phyloP scores from a whole-genome alignment of 768 basidiomycete species.

The Lyophyllum shimeji region DNA sequence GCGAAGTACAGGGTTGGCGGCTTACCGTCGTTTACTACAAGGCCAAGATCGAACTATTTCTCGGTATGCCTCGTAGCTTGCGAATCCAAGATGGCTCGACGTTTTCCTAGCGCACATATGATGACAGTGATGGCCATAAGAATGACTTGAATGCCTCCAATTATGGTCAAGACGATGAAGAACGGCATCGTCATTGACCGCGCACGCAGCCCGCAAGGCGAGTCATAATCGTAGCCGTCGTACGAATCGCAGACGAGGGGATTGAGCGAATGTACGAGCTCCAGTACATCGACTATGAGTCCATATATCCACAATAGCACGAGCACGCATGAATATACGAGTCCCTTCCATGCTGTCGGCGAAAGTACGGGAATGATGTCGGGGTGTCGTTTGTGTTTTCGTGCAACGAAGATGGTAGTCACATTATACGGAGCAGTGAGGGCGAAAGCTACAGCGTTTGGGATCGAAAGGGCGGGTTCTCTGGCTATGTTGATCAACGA shows the following conservation, averaged over 20 bases:
- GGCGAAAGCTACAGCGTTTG: conserved; percentile 5
- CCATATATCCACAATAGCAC: conserved; percentile 3
- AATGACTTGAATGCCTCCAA: conserved; percentile 1
- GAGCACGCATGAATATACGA: not conserved
- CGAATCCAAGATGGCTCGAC: not conserved
- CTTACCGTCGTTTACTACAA: not conserved
- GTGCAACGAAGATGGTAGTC: conserved; percentile 3
- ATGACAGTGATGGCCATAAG: not conserved
- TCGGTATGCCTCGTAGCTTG: not conserved
- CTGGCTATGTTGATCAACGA: conserved; percentile 3
- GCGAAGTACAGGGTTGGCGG: not conserved
- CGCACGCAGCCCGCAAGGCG: conserved; percentile 1
- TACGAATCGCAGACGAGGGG: not conserved
- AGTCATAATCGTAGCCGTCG: not conserved
- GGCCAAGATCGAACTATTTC: not conserved
- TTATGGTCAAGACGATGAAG: conserved; percentile 1
- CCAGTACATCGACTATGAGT: not conserved
- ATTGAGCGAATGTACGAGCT: not conserved
- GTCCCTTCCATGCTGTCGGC: conserved; percentile 5
- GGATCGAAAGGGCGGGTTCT: conserved; percentile 1
- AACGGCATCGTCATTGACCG: conserved; percentile 6
- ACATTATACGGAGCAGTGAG: conserved; percentile 4
- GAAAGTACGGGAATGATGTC: conserved; percentile 3
- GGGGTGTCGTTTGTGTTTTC: not conserved
- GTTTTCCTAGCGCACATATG: conserved; percentile 1